A percentile compares a stretch with the other conserved stretches of the same genome.
phyloP scores from a whole-genome alignment of 2,329 filamentous ascomycete genomes.

The Ophiostoma montium region DNA sequence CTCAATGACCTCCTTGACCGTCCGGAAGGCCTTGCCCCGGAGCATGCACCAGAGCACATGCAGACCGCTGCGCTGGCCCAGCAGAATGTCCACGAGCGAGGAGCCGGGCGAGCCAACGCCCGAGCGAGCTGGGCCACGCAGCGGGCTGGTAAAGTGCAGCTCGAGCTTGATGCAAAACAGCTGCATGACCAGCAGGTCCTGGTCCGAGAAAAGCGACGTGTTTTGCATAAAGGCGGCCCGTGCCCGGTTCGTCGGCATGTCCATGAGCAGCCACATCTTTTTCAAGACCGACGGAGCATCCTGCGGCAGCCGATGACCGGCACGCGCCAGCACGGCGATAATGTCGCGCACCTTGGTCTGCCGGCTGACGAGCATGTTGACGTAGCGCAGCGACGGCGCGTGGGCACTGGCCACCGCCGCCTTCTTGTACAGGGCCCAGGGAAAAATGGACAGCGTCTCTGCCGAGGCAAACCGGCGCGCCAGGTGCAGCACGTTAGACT shows the following conservation, averaged over 20 bases:
- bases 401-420: background rate
- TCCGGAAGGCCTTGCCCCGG: conserved; percentile 37
- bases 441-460: conserved; percentile 42
- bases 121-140: conserved; percentile 33
- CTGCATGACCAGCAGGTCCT: conserved; percentile 46
- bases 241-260: conserved; percentile 41
- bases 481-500: conserved; percentile 42
- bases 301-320: conserved; percentile 42
- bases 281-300: conserved; percentile 27
- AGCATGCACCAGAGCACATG: conserved; percentile 46
- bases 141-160: conserved; percentile 53
- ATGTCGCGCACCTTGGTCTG: conserved; percentile 46
- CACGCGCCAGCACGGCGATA: conserved; percentile 41
- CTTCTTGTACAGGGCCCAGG: conserved; percentile 41
- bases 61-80: conserved; percentile 41
- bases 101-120: no score
- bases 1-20: conserved; percentile 34
- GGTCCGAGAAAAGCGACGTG: conserved; percentile 37
- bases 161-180: conserved; percentile 59
- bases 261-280: conserved; percentile 62
- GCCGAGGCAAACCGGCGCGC: conserved; percentile 36
- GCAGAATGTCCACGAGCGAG: conserved; percentile 37
- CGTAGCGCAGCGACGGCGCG: conserved; percentile 39
- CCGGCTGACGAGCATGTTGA: conserved; percentile 50
- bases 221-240: conserved; percentile 37